Base-by-base conservation (phyloP, 176 grass and related monocot species). In the Pharus latifolius region DNA sequence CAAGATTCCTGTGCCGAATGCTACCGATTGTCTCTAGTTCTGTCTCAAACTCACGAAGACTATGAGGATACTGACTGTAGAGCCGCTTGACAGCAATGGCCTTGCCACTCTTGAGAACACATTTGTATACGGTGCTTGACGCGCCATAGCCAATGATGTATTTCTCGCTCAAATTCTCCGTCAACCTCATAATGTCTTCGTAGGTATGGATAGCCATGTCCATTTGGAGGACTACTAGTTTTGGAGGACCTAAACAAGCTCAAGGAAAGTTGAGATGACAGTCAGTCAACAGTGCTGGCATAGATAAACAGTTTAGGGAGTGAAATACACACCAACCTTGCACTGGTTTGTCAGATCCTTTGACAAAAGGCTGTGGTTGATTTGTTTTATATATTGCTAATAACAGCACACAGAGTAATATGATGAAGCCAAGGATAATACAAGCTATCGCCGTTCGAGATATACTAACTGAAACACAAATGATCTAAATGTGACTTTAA, bases 61-160 rank as follows among this genome's bases (percentile, higher is more conserved):
- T 78, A 72, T 99, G 86, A 49, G 85, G 88, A 65, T 86, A 88
- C 56, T 99, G 96, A 78, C 84, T 99, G 76, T 95, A 94, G 28
- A 99, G 90, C 33, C 91, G 80, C 66, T 99, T 99, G 48, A 99
- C 73, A 24, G 96, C 90, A n/a, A 99, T 86, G 33, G 90, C 76
- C 72, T 95, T 99, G 63, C 82, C 77, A 31, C 65, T 87, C 80
- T 99, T 99, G 24, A 99, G 80, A 4, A 76, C 63, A 78, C 96
- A 99, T 62, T 87, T 99, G 24, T 95, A 99, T 14, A 99, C 96
- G 1, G 96, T 99, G 50, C 96, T 99, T 57, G 96, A 95, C 20
- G 96, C 87, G 6, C 96, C 96, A 29, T 99, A 99, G 15, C 96
- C 96, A 41, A 95, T 99, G 59, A 99, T 99, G 73, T 99, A 83